Evolutionary conservation across 179 eudicot species (phyloP).

Genomic region (Carnegiea gigantea): DNA sequence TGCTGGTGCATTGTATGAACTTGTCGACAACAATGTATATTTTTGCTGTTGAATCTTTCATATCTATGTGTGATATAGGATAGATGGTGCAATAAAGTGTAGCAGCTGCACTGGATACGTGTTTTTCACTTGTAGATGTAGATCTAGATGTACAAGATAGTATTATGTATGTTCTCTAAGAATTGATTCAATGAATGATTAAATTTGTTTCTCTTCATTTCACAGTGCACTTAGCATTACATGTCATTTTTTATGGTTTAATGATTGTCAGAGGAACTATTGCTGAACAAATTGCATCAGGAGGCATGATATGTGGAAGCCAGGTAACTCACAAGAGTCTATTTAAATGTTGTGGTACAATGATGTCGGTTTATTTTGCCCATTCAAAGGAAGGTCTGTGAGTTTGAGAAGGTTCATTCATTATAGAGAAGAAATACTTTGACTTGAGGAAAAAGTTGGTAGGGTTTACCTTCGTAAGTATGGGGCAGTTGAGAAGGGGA

Average conservation of each 20-base stretch:
- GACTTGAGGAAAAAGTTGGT: neutral
- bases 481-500: neutral
- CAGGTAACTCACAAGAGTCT: no score
- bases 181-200: slow-evolving; percentile 27
- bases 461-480: neutral
- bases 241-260: neutral
- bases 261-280: neutral
- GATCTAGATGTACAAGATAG: slow-evolving; percentile 32
- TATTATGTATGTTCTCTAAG: slow-evolving; percentile 26
- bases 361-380: neutral
- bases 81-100: slow-evolving; percentile 29
- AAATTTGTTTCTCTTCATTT: slow-evolving; percentile 20
- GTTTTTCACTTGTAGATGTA: slow-evolving; percentile 30
- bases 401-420: neutral
- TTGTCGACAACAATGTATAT: slow-evolving; percentile 41
- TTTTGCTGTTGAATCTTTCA: slow-evolving; percentile 29
- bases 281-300: neutral
- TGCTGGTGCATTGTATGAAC: slow-evolving; percentile 43
- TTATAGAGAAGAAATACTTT: neutral
- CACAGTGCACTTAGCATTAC: neutral
- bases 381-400: neutral
- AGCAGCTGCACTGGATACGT: slow-evolving; percentile 23
- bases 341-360: neutral
- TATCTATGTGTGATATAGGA: slow-evolving; percentile 30
- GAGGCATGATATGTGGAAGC: neutral